Evolutionary conservation across 1,284 basidiomycete species (phyloP), one percentile per base, ranked within the genome.

Genomic region (Rhizoctonia solani): DNA sequence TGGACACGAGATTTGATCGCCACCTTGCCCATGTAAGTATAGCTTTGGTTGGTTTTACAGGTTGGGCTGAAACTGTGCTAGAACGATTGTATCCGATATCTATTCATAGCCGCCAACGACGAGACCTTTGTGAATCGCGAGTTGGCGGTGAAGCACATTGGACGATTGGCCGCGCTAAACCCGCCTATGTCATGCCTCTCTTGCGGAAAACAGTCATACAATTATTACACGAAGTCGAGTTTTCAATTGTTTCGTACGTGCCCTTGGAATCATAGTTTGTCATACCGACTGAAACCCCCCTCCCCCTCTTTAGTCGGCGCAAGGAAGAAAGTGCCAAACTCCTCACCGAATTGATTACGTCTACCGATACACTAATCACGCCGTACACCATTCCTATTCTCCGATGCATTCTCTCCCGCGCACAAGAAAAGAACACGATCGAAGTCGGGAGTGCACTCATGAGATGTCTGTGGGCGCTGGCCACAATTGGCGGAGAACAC

Each of bases 181-280:
- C 97, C 97, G 0, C 97, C 30, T 98, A 98, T 79, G 95, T 99
- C 30, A 98, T 99, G 92, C 96, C 97, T 2, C 95, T 94, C 4
- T 80, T 99, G 39, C 85, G 97, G 56, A 99, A 99, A 77, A 90
- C 95, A 1, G 82, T 99, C 65, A 98, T 99, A 69, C 96, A 99
- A 76, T 85, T 99, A 8, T 82, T 99, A 65, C 99, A 97, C 0
- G 97, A 99, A 78, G 81, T 99, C 50, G 96, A 99, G 78, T 99
- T 98, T 75, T 94, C 96, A 3, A 95, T 91, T 3, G 89, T 93
- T 63, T 86, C 87, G 90, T 93, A 74, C 69, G 86, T 80, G 2
- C 27, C 54, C 21, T 27, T 2, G 37, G 6, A 16, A 2, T 11
- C 23, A 21, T 34, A 11, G 53, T 6, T 21, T 30, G 37, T 39